Conservation (phyloP, 192 early-diverging fungal genomes). For the Gaertneriomyces semiglobifer region DNA sequence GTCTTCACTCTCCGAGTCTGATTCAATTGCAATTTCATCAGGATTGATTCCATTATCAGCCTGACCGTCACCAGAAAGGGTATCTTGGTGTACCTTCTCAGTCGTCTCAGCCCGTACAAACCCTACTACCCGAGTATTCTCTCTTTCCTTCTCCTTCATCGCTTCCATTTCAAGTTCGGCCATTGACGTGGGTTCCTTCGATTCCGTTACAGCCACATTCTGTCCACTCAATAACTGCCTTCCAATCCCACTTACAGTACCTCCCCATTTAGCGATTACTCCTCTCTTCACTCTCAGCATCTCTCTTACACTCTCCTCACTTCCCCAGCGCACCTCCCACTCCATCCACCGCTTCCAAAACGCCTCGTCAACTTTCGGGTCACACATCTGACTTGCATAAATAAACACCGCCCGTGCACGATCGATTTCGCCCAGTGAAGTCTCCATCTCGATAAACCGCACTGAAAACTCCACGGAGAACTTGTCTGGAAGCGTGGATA, state of each 20-base stretch:
- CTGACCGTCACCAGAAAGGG: slow-evolving; percentile 20
- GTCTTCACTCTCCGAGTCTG: slow-evolving; percentile 35
- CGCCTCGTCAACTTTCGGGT: slow-evolving; percentile 70
- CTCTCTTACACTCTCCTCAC: slow-evolving; percentile 97
- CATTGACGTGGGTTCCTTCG: slow-evolving; percentile 15
- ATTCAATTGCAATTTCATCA: slow-evolving; percentile 68
- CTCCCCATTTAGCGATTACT: not conserved
- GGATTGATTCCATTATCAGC: slow-evolving; percentile 41
- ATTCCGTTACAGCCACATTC: too few species aligned
- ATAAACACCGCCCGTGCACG: slow-evolving; percentile 84
- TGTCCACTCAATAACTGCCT: not conserved
- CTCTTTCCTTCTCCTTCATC: slow-evolving; percentile 52
- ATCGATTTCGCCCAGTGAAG: slow-evolving; percentile 89
- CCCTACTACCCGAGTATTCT: slow-evolving; percentile 44
- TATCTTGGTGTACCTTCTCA: slow-evolving; percentile 29
- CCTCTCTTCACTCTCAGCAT: slow-evolving; percentile 60
- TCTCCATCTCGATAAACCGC: slow-evolving; percentile 83
- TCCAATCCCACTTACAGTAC: slow-evolving; percentile 10
- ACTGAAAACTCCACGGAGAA: slow-evolving; percentile 73
- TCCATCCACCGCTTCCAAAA: slow-evolving; percentile 93
- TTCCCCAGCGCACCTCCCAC: slow-evolving; percentile 96
- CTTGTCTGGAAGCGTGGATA: slow-evolving; percentile 79
- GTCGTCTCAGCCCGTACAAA: slow-evolving; percentile 47
- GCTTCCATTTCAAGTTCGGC: slow-evolving; percentile 35
- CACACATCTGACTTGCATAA: slow-evolving; percentile 83